A percentile compares a stretch with the other conserved stretches of the same genome.
These are phyloP conservation scores for Acanthamoeba lenticulata DNA, from an alignment of 208 protist species.

Conservation along the genomic window DNA sequence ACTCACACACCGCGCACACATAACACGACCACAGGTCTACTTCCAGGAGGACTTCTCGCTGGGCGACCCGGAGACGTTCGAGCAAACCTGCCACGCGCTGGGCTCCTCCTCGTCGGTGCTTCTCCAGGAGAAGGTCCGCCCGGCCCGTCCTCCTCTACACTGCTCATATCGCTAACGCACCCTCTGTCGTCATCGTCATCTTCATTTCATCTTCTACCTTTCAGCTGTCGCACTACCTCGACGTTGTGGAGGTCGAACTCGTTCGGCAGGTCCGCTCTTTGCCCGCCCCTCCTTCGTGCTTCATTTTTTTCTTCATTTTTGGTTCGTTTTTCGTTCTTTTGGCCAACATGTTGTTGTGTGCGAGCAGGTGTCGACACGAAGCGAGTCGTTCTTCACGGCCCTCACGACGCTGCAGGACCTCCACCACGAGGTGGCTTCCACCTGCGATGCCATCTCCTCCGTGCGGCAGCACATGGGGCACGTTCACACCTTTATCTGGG, in stretches of 20 bases:
- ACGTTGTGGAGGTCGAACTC: conserved; percentile 65
- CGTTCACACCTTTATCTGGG: too few relatives aligned
- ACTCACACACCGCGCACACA: background rate
- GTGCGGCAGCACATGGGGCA: conserved; percentile 21
- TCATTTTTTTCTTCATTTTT: background rate
- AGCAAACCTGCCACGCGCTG: conserved; percentile 12
- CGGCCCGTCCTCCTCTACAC: too few relatives aligned
- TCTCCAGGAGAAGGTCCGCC: conserved; percentile 63
- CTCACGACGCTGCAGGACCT: conserved; percentile 61
- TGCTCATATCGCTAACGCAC: too few relatives aligned
- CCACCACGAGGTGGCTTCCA: conserved; percentile 36
- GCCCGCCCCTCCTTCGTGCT: too few relatives aligned
- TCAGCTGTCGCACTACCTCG: conserved; percentile 70
- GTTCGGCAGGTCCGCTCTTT: too few relatives aligned
- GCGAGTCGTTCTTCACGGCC: conserved; percentile 31
- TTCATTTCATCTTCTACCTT: too few relatives aligned
- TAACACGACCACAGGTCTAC: conserved; percentile 41
- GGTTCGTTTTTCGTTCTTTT: background rate
- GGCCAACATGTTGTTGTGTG: too few relatives aligned
- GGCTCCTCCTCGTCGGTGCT: conserved; percentile 13
- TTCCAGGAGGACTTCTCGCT: conserved; percentile 63
- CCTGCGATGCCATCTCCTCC: conserved; percentile 29
- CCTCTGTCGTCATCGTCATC: too few relatives aligned
- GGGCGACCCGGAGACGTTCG: conserved; percentile 53
- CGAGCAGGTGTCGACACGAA: conserved; percentile 38